Evolutionary conservation across 2,329 filamentous ascomycete genomes (phyloP), one percentile per base, ranked within the genome.

Genomic region (Fusarium aywerte): DNA sequence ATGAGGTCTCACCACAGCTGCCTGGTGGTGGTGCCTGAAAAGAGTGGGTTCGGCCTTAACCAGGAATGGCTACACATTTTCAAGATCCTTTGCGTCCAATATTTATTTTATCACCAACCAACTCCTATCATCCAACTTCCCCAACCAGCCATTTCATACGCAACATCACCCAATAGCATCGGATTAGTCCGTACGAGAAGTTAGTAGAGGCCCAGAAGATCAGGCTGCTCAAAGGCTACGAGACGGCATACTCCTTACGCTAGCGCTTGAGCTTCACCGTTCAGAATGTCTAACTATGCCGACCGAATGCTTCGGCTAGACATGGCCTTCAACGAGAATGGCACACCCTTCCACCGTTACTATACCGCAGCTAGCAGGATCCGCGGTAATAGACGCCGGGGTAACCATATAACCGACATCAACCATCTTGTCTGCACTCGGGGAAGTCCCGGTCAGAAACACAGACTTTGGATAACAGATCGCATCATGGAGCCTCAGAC

Each of bases 401-500:
- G 45, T 7, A 55, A 65, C 12, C 53, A 13, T 7, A 36, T 63
- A 3, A 23, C 20, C 5, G 45, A 44, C 2, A 39, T 67, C 38
- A 21, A 18, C 9, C 33, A 59, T 20, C 32, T 59, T 3, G 13
- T 69, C 1, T 33, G 31, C 4, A 43, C 58, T 0, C n/a, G n/a
- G n/a, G n/a, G n/a, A n/a, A n/a, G n/a, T n/a, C n/a, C 43, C 3
- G 50, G 50, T 0, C 66, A 45, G 6, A 39, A 51, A 0, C 33
- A 51, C 5, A 47, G 58, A 18, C 42, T 74, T 7, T 74, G 72
- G 72, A 48, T 68, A 13, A 58, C 58, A 2, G 73, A 75, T 12
- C 52, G 66, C 3, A 68, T 72, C 7, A 25, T 75, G 18, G 73
- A 74, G 12, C 67, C 69, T 11, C 72, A 75, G 27, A 69, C 66